Evolutionary conservation across 768 basidiomycete species (phyloP).

Genomic region (Tylopilus cervinicoccineus): DNA sequence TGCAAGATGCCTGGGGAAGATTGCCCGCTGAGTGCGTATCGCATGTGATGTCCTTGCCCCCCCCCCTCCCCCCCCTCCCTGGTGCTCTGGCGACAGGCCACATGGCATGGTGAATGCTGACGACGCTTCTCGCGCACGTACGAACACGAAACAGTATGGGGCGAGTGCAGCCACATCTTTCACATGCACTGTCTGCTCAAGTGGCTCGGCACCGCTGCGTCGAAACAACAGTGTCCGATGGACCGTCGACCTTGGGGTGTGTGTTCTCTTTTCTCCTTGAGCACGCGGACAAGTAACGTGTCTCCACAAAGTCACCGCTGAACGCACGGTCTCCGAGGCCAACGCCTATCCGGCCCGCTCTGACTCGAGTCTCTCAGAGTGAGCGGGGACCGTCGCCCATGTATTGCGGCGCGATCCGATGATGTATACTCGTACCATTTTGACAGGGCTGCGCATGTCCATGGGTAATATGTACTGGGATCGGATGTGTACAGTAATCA

Average conservation of each 20-base stretch:
- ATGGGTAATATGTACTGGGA: conserved; percentile 13
- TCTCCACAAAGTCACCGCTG: conserved; percentile 38
- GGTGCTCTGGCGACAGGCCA: not conserved
- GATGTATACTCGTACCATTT: too few species aligned
- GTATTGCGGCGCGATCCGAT: too few species aligned
- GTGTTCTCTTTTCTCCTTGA: conserved; percentile 22
- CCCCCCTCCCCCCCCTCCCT: not conserved
- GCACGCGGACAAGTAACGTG: not conserved
- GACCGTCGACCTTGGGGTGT: conserved; percentile 89
- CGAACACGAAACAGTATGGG: conserved; percentile 73
- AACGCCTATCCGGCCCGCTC: not conserved
- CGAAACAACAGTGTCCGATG: conserved; percentile 98
- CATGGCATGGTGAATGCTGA: not conserved
- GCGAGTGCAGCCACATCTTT: conserved; percentile 95
- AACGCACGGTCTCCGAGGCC: conserved; percentile 40
- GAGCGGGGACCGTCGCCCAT: not conserved
- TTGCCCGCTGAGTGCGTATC: conserved; percentile 71
- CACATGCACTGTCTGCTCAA: conserved; percentile 98
- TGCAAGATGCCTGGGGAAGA: conserved; percentile 98
- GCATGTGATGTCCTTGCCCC: not conserved
- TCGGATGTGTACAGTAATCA: conserved; percentile 23
- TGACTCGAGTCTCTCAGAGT: not conserved
- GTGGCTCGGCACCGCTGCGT: conserved; percentile 87
- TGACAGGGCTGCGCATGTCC: too few species aligned
- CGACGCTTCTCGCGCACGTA: too few species aligned